Evolutionary conservation across 306 rosid genomes (phyloP).

Genomic region (Begonia peltatifolia): DNA sequence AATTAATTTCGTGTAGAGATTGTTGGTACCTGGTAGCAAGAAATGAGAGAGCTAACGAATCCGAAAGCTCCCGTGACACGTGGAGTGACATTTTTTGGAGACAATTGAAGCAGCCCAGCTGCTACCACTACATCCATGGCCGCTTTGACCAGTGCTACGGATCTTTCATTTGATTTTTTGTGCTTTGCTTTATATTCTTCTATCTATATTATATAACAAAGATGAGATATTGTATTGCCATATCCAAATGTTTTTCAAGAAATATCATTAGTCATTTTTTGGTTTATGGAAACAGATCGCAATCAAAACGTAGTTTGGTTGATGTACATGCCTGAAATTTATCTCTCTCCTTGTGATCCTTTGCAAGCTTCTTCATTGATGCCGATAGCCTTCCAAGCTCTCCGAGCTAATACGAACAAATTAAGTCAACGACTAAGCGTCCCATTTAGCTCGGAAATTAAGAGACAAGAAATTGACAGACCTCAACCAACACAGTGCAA

Average conservation of each 20-base stretch:
- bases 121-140: slow-evolving; percentile 77
- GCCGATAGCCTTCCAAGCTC: slow-evolving; percentile 89
- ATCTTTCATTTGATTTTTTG: slow-evolving; percentile 69
- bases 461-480: slow-evolving; percentile 15
- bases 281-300: neutral
- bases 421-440: too few species aligned
- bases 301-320: neutral
- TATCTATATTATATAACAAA: slow-evolving; percentile 28
- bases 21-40: slow-evolving; percentile 79
- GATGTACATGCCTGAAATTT: slow-evolving; percentile 49
- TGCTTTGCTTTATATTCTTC: slow-evolving; percentile 66
- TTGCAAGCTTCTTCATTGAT: slow-evolving; percentile 69
- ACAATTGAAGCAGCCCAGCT: slow-evolving; percentile 85
- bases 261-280: too few species aligned
- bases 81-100: slow-evolving; percentile 75
- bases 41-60: slow-evolving; percentile 70
- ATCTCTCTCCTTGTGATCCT: slow-evolving; percentile 43
- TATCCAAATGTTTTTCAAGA: too few species aligned
- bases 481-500: slow-evolving; percentile 76
- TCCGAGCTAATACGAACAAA: slow-evolving; percentile 41
- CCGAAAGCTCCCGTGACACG: slow-evolving; percentile 94
- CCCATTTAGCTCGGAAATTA: neutral
- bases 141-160: slow-evolving; percentile 73
- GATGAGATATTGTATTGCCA: too few species aligned
- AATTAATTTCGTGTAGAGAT: neutral